phyloP scores from a whole-genome alignment of 176 grass and related monocot species.

The Juncus inflexus region DNA sequence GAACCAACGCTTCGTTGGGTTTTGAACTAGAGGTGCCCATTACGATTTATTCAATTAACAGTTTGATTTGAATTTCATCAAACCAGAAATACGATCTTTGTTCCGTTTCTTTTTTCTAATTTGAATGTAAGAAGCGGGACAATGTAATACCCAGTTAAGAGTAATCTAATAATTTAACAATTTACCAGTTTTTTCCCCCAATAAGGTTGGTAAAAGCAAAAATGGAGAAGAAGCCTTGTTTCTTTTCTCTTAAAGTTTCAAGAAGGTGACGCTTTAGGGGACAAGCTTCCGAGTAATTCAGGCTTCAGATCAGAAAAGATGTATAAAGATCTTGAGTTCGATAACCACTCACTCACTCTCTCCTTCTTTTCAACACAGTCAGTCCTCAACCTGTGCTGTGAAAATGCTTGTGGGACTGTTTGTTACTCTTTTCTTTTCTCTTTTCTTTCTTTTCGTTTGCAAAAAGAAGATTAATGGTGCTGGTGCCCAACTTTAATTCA shows the following conservation, averaged over 20 bases:
- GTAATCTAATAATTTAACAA: background rate
- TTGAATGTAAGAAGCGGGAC: too few relatives aligned
- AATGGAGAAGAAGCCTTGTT: background rate
- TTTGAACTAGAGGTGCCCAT: constrained; percentile 92
- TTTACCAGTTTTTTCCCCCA: background rate
- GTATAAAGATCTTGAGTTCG: background rate
- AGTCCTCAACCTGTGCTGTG: constrained; percentile 1
- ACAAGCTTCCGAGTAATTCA: constrained; percentile 7
- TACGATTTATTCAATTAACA: background rate
- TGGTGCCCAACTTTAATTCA: background rate
- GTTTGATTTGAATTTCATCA: too few relatives aligned
- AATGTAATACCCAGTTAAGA: too few relatives aligned
- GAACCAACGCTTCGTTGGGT: constrained; percentile 60
- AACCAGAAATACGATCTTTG: too few relatives aligned
- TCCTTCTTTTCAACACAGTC: constrained; percentile 15
- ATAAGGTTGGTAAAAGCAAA: constrained; percentile 19
- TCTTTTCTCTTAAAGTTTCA: constrained; percentile 3
- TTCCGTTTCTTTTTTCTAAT: too few relatives aligned
- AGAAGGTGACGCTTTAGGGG: constrained; percentile 6
- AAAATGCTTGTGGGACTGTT: constrained; percentile 1
- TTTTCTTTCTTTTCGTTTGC: background rate
- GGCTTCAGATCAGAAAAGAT: constrained; percentile 6
- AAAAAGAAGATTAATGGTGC: background rate
- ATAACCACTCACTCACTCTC: background rate
- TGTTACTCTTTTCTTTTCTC: background rate